Evolutionary conservation across 306 rosid species (phyloP).

Genomic region (Alnus glutinosa): DNA sequence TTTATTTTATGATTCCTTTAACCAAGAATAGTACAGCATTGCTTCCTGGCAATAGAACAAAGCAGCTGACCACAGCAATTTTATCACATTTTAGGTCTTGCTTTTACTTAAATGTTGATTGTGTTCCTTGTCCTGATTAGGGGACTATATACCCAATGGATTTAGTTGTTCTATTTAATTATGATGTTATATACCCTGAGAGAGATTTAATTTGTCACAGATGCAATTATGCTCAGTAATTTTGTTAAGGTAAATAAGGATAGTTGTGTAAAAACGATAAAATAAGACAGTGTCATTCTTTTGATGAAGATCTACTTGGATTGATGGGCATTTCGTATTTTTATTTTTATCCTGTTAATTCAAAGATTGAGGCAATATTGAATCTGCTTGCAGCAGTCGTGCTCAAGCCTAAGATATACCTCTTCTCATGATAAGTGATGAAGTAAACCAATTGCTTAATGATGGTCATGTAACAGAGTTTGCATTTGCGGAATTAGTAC

Average conservation of each 20-base stretch:
- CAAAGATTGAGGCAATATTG: not conserved
- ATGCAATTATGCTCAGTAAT: not conserved
- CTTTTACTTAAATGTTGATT: not conserved
- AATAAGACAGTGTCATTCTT: not conserved
- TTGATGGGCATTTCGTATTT: not conserved
- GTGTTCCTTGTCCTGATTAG: not conserved
- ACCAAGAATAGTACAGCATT: not conserved
- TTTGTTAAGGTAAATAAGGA: not conserved
- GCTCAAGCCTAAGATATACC: not conserved
- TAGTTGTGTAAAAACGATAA: not conserved
- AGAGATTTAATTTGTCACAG: not conserved
- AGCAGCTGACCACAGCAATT: not conserved
- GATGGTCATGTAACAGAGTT: not conserved
- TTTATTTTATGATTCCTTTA: not conserved
- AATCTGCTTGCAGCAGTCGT: not conserved
- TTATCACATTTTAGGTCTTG: conserved; percentile 7
- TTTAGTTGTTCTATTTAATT: not conserved
- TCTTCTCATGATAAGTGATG: not conserved
- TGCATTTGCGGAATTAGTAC: not conserved
- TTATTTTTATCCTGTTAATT: not conserved
- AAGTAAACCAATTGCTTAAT: conserved; percentile 2
- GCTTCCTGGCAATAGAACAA: conserved; percentile 10
- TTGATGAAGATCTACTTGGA: conserved; percentile 12
- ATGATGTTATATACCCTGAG: conserved; percentile 1
- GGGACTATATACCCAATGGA: not conserved